Conservation (phyloP, 164 flowering plant genomes). For the Magnolia kwangsiensis region DNA sequence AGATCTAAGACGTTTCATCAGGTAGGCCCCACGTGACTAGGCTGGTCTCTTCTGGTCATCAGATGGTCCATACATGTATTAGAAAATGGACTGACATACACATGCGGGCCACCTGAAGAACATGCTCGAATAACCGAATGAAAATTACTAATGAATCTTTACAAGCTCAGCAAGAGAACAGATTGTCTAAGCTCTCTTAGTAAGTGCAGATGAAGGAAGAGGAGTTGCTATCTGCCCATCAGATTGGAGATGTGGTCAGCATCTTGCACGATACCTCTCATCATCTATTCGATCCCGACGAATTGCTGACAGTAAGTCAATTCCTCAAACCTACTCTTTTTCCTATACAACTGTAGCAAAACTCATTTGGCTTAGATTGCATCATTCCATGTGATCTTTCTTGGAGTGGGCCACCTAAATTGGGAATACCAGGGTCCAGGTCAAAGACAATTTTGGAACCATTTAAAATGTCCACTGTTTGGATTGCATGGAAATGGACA, state of each 20-base stretch:
- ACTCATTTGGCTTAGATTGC: no score
- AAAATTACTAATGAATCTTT: background rate
- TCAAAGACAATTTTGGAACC: no score
- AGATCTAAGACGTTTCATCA: background rate
- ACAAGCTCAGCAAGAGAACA: background rate
- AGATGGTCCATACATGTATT: background rate
- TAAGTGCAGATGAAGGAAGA: constrained; percentile 88
- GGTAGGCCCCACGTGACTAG: background rate
- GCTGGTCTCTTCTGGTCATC: background rate
- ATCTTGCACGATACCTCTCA: constrained; percentile 77
- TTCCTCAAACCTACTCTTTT: background rate
- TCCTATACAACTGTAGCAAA: no score
- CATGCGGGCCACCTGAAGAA: background rate
- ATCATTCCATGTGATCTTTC: no score
- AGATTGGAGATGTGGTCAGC: constrained; percentile 77
- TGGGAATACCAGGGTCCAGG: no score
- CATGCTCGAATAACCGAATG: background rate
- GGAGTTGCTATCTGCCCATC: constrained; percentile 68
- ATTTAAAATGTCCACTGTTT: no score
- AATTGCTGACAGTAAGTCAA: constrained; percentile 65
- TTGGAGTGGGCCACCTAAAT: no score
- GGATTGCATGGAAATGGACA: no score
- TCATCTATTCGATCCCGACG: constrained; percentile 95
- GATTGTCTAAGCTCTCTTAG: background rate
- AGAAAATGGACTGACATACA: background rate